Percentiles rank a stretch among this genome's conserved stretches.
Evolutionary conservation across 2,329 filamentous ascomycete genomes (phyloP).

Genomic region (Fusarium temperatum): DNA sequence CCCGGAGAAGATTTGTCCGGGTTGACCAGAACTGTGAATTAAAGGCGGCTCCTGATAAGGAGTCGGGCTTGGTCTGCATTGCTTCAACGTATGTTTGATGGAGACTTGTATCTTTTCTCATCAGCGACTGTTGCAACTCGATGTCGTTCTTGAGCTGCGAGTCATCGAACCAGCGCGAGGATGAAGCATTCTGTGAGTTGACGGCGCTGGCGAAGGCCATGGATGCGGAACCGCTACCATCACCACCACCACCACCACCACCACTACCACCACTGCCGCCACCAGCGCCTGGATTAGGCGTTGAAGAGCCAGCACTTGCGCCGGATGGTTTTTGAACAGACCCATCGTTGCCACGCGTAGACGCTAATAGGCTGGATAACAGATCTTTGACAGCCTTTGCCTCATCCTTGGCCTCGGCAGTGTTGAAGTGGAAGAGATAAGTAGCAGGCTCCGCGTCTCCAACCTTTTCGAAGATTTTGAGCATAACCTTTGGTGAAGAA

Average conservation of each 20-base stretch:
- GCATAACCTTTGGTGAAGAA: slow-evolving; percentile 86
- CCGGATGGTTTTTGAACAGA: slow-evolving; percentile 58
- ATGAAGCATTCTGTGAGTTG: slow-evolving; percentile 58
- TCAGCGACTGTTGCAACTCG: slow-evolving; percentile 85
- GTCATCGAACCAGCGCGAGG: slow-evolving; percentile 82
- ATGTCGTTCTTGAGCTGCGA: slow-evolving; percentile 78
- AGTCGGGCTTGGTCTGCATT: slow-evolving; percentile 81
- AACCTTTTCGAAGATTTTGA: slow-evolving; percentile 86
- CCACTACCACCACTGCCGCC: slow-evolving; percentile 46
- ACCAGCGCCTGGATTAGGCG: slow-evolving; percentile 41
- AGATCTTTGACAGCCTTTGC: slow-evolving; percentile 86
- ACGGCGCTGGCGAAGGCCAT: slow-evolving; percentile 82
- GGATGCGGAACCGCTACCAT: slow-evolving; percentile 66
- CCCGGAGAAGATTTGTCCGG: slow-evolving; percentile 82
- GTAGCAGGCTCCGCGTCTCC: slow-evolving; percentile 68
- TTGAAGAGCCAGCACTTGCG: slow-evolving; percentile 43
- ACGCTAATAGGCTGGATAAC: slow-evolving; percentile 79
- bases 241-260: slow-evolving; percentile 43
- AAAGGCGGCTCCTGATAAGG: slow-evolving; percentile 82
- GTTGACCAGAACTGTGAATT: slow-evolving; percentile 96
- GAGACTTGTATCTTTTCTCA: slow-evolving; percentile 80
- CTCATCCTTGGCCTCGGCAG: slow-evolving; percentile 79
- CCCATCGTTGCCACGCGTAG: slow-evolving; percentile 66
- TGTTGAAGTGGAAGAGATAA: slow-evolving; percentile 91
- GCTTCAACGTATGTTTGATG: slow-evolving; percentile 89